Conservation (phyloP, 495 filamentous ascomycete species). For the Aspergillus coremiiformis region DNA sequence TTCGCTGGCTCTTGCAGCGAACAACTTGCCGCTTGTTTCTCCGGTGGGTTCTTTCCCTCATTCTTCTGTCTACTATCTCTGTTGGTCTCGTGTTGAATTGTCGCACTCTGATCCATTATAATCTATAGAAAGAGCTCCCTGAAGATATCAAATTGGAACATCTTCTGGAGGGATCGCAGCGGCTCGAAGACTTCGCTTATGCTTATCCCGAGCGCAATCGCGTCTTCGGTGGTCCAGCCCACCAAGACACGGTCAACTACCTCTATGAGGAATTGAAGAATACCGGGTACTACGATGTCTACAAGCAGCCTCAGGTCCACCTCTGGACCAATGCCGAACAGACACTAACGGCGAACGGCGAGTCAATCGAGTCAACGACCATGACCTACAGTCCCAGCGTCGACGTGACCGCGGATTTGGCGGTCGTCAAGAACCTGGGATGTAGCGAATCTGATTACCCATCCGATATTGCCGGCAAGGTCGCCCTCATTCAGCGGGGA, state of each 20-base stretch:
- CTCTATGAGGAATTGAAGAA: slow-evolving; percentile 45
- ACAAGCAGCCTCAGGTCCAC: slow-evolving; percentile 49
- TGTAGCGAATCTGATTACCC: slow-evolving; percentile 53
- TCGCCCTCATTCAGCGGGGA: slow-evolving; percentile 59
- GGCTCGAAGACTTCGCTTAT: slow-evolving; percentile 42
- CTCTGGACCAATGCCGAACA: slow-evolving; percentile 26
- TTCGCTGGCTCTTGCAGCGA: background rate
- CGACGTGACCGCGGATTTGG: slow-evolving; percentile 36
- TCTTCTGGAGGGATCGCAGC: slow-evolving; percentile 31
- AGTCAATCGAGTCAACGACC: slow-evolving; percentile 17
- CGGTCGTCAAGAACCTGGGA: slow-evolving; percentile 47
- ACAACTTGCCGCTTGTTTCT: background rate
- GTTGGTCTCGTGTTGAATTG: no score
- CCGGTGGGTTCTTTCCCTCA: background rate
- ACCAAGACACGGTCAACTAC: slow-evolving; percentile 58
- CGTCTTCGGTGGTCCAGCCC: slow-evolving; percentile 53
- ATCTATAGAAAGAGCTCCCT: slow-evolving; percentile 2
- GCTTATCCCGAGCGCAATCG: slow-evolving; percentile 42
- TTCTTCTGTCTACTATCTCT: background rate
- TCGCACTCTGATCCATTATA: no score
- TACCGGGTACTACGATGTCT: slow-evolving; percentile 52
- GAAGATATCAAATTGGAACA: slow-evolving; percentile 15
- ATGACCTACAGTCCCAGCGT: slow-evolving; percentile 46
- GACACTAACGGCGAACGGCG: slow-evolving; percentile 23
- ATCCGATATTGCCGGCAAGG: slow-evolving; percentile 41